Evolutionary conservation across 2,329 filamentous ascomycete species (phyloP).

Genomic region (Zymoseptoria ardabiliae): DNA sequence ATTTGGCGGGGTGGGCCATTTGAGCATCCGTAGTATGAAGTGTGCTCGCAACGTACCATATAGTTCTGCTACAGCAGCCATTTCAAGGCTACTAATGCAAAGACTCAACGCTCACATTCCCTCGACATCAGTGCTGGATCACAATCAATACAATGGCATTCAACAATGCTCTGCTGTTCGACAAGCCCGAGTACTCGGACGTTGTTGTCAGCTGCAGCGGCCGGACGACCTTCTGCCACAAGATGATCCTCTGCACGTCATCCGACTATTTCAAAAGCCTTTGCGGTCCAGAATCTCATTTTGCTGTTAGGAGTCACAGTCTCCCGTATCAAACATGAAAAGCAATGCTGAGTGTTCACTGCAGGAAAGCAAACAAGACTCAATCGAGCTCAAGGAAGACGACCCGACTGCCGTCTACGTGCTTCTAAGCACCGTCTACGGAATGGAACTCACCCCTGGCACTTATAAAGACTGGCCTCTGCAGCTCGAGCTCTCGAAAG

Average conservation of each 20-base stretch:
- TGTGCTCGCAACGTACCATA: no score
- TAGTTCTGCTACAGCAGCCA: no score
- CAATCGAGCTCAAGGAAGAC: conserved; percentile 8
- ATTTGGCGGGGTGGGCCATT: no score
- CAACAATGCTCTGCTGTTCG: not conserved
- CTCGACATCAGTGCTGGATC: no score
- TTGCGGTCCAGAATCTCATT: not conserved
- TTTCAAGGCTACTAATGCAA: no score
- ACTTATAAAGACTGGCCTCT: not conserved
- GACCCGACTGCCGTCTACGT: conserved; percentile 6
- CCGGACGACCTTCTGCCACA: conserved; percentile 5
- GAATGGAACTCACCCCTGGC: not conserved
- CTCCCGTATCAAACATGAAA: not conserved
- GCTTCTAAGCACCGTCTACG: not conserved
- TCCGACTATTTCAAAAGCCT: conserved; percentile 9
- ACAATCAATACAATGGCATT: not conserved
- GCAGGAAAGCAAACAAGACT: not conserved
- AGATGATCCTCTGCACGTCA: conserved; percentile 6
- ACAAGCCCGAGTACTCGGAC: conserved; percentile 4
- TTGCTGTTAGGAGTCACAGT: not conserved
- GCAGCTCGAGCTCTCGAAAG: not conserved
- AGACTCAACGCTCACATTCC: no score
- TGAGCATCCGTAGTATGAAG: no score
- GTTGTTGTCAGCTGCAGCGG: conserved; percentile 5
- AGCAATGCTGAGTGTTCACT: not conserved